Evolutionary conservation across 164 flowering plant genomes (phyloP).

Genomic region (Tetrastigma voinierianum): DNA sequence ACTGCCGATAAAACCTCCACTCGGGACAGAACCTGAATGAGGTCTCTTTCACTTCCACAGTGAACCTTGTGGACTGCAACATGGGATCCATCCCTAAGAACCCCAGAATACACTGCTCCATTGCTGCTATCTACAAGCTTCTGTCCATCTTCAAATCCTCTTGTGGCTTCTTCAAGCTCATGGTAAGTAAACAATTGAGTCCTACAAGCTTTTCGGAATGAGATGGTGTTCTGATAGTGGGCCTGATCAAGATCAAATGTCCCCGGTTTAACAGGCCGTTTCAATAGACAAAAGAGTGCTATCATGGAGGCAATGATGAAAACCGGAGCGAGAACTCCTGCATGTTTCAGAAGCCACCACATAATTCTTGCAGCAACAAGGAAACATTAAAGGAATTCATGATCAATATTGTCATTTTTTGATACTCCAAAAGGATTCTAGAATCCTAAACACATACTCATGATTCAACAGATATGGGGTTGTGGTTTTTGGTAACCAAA

Average conservation of each 20-base stretch:
- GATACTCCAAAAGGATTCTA: neutral
- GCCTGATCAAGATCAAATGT: constrained; percentile 26
- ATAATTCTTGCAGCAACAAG: neutral
- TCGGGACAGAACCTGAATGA: constrained; percentile 40
- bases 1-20: constrained; percentile 45
- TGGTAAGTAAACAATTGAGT: constrained; percentile 46
- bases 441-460: neutral
- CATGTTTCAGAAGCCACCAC: constrained; percentile 8
- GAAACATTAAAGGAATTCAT: neutral
- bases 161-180: constrained; percentile 75
- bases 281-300: constrained; percentile 36
- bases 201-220: constrained; percentile 48
- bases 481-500: neutral
- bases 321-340: constrained; percentile 57
- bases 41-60: constrained; percentile 50
- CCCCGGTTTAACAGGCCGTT: constrained; percentile 27
- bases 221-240: constrained; percentile 23
- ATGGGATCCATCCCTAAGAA: constrained; percentile 49
- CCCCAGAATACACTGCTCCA: constrained; percentile 52
- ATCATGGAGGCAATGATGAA: constrained; percentile 35
- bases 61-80: constrained; percentile 66
- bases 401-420: neutral
- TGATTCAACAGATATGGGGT: too few species aligned
- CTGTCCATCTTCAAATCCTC: constrained; percentile 51
- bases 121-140: constrained; percentile 37